phyloP scores from a whole-genome alignment of 75 land plant species.

The Azolla pinnata region DNA sequence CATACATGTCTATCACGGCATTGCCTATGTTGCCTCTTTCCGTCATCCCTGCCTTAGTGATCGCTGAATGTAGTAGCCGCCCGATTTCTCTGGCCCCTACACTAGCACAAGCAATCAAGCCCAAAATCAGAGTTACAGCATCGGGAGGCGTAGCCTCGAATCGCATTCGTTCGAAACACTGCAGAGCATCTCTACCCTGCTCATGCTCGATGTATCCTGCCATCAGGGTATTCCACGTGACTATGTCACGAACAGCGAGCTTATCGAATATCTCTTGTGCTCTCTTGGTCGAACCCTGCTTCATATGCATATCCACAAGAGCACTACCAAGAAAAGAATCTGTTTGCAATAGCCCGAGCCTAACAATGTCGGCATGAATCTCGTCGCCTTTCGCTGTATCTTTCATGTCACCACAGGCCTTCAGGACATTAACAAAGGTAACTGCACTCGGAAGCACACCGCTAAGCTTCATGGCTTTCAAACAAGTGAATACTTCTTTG shows the following conservation, averaged over 20 bases:
- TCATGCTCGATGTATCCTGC: neutral
- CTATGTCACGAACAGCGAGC: neutral
- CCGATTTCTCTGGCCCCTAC: neutral
- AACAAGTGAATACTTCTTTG: conserved; percentile 8
- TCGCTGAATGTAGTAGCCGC: conserved; percentile 2
- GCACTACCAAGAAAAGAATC: neutral
- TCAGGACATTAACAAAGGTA: conserved; percentile 4
- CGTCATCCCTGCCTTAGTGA: conserved; percentile 3
- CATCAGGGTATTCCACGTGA: conserved; percentile 2
- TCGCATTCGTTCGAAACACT: conserved; percentile 3
- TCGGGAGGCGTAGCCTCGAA: neutral
- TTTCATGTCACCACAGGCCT: conserved; percentile 8
- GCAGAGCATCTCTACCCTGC: neutral
- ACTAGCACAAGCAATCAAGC: neutral
- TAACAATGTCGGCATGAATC: conserved; percentile 7
- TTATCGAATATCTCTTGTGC: neutral
- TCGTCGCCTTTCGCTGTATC: conserved; percentile 5
- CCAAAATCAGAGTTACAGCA: neutral
- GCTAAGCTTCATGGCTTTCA: conserved; percentile 1
- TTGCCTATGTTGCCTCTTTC: conserved; percentile 7
- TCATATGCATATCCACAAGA: conserved; percentile 4
- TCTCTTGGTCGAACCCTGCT: neutral
- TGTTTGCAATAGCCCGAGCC: conserved; percentile 7
- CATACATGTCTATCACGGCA: conserved; percentile 12
- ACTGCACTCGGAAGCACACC: conserved; percentile 5